A percentile compares a stretch with the other conserved stretches of the same genome.
Evolutionary conservation across 768 basidiomycete species (phyloP).

Genomic region (Suillus placidus): DNA sequence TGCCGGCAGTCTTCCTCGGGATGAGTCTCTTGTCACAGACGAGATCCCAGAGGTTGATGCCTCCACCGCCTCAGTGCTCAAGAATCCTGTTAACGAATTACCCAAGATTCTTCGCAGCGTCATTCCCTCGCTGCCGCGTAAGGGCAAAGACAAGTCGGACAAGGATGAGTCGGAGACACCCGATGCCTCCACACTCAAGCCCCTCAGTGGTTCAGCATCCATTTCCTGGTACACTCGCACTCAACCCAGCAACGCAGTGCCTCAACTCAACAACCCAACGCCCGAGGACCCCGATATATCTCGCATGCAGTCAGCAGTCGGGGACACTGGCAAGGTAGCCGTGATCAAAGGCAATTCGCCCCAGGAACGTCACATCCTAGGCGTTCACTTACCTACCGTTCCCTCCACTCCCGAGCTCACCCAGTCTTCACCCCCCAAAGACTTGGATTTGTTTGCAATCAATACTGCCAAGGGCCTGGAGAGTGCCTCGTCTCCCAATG

Average conservation of each 20-base stretch:
- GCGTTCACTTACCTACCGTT: not conserved
- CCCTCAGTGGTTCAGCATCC: not conserved
- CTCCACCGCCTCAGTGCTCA: not conserved
- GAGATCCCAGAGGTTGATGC: not conserved
- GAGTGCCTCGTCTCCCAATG: not conserved
- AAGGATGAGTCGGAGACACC: not conserved
- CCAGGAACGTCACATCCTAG: not conserved
- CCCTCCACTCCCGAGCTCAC: not conserved
- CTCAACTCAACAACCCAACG: not conserved
- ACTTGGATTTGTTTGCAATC: not conserved
- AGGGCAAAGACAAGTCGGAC: not conserved
- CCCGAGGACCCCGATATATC: not conserved
- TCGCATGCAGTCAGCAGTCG: not conserved
- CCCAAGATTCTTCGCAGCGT: not conserved
- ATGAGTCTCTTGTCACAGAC: not conserved
- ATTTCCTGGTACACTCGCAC: not conserved
- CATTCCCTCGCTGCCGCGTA: not conserved
- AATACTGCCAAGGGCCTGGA: not conserved
- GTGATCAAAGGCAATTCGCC: not conserved
- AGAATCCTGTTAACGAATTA: not conserved
- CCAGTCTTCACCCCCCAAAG: not conserved
- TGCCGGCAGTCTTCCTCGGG: not conserved
- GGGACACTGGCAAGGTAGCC: not conserved
- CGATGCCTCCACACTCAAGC: not conserved
- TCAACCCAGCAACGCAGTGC: too few species aligned